Evolutionary conservation across 208 protist genomes (phyloP), one percentile per base, ranked within the genome.

Genomic region (Trypanosoma cruzi): DNA sequence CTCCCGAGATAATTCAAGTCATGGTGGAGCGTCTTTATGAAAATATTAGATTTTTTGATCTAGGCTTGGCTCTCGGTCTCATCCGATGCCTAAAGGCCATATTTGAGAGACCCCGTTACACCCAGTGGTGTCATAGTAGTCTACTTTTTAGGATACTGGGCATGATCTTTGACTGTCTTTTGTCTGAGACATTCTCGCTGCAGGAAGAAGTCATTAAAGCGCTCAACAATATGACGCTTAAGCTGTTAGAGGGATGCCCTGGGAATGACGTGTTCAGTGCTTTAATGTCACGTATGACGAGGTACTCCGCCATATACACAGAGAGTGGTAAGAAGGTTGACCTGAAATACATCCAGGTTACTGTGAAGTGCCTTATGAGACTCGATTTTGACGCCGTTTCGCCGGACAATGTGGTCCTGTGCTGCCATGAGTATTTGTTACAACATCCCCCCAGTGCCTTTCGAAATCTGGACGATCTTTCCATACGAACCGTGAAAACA

Each of bases 311-410:
- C 22, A 77, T 79, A 54, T 96, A 96, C 63, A 81, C 90, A 2
- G 70, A 84, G 22, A 83, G 65, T 11, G 77, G 79, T 20, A 79
- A 82, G 46, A 90, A 89, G 64, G 81, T 37, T 42, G 87, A 94
- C 62, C 77, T 94, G 42, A 96, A 94, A 81, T 96, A 91, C 67
- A 89, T 96, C 48, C 87, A 96, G 64, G 87, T 96, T 18, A 93
- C 86, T 22, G 91, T 94, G 24, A 94, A 94, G 80, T 96, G 91
- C 55, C 58, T 93, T n/a, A 92, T 95, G 86, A 74, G 85, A 48
- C 46, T 94, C 4, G 71, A 85, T 37, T 68, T 91, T 28, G 55
- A 84, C 20, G 64, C 77, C 49, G 81, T 96, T 29, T 82, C 81
- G 22, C 50, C 77, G 5, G 87, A 96, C 31, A 94, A 92, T 66